Evolutionary conservation across 1,284 basidiomycete genomes (phyloP), one percentile per base, ranked within the genome.

Genomic region (Cutaneotrichosporon cutaneum): DNA sequence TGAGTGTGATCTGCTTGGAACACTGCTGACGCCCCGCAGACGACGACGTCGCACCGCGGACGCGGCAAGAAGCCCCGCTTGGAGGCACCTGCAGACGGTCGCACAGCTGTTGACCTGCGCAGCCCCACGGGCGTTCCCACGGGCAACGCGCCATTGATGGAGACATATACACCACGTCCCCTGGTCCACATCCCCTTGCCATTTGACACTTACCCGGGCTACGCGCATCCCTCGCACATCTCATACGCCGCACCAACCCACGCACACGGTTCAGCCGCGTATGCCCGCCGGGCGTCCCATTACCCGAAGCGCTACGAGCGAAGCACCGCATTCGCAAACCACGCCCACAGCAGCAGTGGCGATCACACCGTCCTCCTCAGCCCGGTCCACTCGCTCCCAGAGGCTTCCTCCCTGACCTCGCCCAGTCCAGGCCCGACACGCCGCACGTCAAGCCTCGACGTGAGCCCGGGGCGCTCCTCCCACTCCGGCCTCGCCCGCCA

Each of bases 1-100:
- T 72, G 51, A 56, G 69, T 64, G 39, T 27, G 33, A n/a, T 3
- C 14, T 16, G 4, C 1, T 39, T 6, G 4, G 3, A 16, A 32
- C 33, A 54, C n/a, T 22, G 35, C 45, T 48, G 33, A 62, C 50
- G 9, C 18, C 30, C 30, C 30, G 4, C 54, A 64, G 63, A 56
- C 42, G 3, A 58, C 56, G 24, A 61, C 56, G 0, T 64, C 63
- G 9, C 63, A 64, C 48, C 63, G 63, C 26, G 63, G 63, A 5
- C 56, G 63, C 0, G 54, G 47, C 13, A 64, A 64, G 57, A 64
- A 64, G 56, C 53, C 59, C 9, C 63, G 63, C 30, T 3, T 54
- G 30, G 45, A 59, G 27, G 3, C 32, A 35, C 52, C 35, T 5
- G 35, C 35, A 22, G 52, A 54, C 21, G 35, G 22, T 26, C 21